A percentile compares a stretch with the other conserved stretches of the same genome.
These are phyloP conservation scores for Stachybotrys elegans DNA, from an alignment of 2,329 filamentous ascomycete species.

Conservation along the genomic window DNA sequence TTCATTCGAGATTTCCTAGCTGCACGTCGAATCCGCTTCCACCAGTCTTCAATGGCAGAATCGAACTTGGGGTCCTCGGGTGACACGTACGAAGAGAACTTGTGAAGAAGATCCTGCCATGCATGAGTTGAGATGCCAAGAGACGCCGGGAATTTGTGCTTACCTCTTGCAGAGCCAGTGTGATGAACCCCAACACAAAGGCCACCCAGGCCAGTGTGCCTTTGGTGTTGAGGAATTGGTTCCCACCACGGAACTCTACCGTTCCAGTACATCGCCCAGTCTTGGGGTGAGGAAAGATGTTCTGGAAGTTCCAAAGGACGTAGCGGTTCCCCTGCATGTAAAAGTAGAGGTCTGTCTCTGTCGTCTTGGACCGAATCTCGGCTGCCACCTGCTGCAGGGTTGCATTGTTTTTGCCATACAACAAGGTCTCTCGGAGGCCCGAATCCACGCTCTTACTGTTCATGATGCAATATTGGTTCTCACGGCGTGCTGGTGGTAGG, in stretches of 20 bases:
- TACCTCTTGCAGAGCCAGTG: constrained; percentile 29
- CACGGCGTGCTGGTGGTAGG: constrained; percentile 25
- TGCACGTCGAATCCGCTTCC: constrained; percentile 25
- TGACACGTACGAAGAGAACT: constrained; percentile 19
- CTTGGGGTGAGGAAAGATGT: constrained; percentile 31
- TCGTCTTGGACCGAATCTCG: constrained; percentile 18
- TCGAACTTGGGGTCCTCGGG: constrained; percentile 22
- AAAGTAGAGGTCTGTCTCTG: constrained; percentile 25
- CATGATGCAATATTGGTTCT: constrained; percentile 29
- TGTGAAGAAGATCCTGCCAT: constrained; percentile 27
- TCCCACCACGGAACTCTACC: constrained; percentile 33
- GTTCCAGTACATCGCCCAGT: constrained; percentile 31
- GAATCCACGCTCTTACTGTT: constrained; percentile 26
- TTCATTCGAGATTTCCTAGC: constrained; percentile 28
- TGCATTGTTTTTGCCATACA: constrained; percentile 19
- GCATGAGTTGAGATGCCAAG: background rate
- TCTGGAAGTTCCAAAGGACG: constrained; percentile 36
- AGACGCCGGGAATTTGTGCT: constrained; percentile 4
- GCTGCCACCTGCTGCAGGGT: constrained; percentile 22
- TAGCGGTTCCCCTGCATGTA: constrained; percentile 35
- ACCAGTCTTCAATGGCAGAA: constrained; percentile 26
- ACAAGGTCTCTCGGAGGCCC: constrained; percentile 22
- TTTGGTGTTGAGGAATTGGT: constrained; percentile 31
- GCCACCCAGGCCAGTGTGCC: constrained; percentile 33
- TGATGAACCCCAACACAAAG: constrained; percentile 33